phyloP scores from a whole-genome alignment of 1,139 yeast species.

The Magnusiomyces suaveolens region DNA sequence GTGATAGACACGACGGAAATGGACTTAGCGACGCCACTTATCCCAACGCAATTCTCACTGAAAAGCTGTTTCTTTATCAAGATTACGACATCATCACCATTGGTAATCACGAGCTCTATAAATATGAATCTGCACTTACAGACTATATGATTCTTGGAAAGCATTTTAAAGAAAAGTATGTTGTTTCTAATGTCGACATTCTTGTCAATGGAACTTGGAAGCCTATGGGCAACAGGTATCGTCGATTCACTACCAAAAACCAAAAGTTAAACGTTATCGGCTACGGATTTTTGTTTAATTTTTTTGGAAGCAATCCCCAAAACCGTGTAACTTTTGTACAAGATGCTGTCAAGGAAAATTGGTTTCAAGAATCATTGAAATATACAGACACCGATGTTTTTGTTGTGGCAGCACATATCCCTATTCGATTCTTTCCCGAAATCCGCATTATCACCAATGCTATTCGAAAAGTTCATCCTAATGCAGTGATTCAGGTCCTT shows the following conservation, averaged over 20 bases:
- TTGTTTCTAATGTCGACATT: conserved; percentile 76
- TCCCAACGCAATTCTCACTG: conserved; percentile 59
- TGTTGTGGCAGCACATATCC: conserved; percentile 72
- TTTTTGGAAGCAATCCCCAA: conserved; percentile 48
- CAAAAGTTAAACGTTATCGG: conserved; percentile 49
- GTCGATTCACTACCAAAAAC: conserved; percentile 55
- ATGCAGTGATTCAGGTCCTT: conserved; percentile 65
- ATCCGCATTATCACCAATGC: conserved; percentile 38
- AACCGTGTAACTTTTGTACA: conserved; percentile 58
- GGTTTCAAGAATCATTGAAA: conserved; percentile 52
- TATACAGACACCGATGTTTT: conserved; percentile 51
- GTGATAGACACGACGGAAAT: conserved; percentile 93
- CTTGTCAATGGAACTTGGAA: conserved; percentile 37
- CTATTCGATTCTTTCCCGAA: conserved; percentile 46
- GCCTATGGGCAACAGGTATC: conserved; percentile 58
- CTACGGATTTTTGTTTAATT: conserved; percentile 74
- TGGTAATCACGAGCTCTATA: conserved; percentile 89
- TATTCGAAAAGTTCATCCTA: conserved; percentile 52
- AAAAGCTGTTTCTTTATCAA: conserved; percentile 52
- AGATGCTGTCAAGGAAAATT: conserved; percentile 45
- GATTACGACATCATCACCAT: conserved; percentile 74
- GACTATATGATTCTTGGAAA: conserved; percentile 55
- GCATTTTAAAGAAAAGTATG: conserved; percentile 54
- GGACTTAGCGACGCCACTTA: conserved; percentile 72
- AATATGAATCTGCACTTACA: conserved; percentile 52